Evolutionary conservation across 352 stramenopile genomes (phyloP), one percentile per base, ranked within the genome.

Genomic region (Elongisporangium undulatum): DNA sequence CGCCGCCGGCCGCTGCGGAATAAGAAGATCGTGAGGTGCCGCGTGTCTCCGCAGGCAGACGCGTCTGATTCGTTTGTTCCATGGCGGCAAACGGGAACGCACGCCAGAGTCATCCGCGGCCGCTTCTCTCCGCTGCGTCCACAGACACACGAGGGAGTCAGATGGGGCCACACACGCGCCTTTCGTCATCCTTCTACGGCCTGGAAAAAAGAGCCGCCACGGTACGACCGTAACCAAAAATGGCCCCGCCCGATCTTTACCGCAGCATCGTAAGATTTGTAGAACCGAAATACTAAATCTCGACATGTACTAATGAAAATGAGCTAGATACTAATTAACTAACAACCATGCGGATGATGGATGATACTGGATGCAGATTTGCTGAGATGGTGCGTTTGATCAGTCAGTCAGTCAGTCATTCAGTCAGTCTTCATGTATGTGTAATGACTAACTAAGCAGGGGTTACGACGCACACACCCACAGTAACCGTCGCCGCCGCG

Each of bases 1-100:
- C 34, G 17, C 34, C 34, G 34, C n/a, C n/a, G n/a, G n/a, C n/a
- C n/a, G 10, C 34, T 4, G 13, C 13, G 34, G 34, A 45, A 45
- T 45, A 45, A 45, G 57, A 45, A 45, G 57, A 55, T 45, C 34
- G 34, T 45, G 34, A 45, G 34, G 34, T 45, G 34, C 34, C 34
- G 34, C 34, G 34, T 45, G 34, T 45, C 34, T 45, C 34, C 34
- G 34, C 34, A 45, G 34, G 34, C 34, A 45, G 34, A 45, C 34
- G 34, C 34, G 34, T 45, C 34, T 45, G 34, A 45, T 45, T 45
- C 34, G 34, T 45, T 45, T 45, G 34, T 45, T 45, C 34, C 34
- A 45, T 45, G 34, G 34, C 34, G 34, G 12, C 34, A 45, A 45
- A 45, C 10, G 12, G 34, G 10, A 45, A 45, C 34, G 34, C 34